phyloP scores from a whole-genome alignment of 1,284 basidiomycete species.

The Inonotus hispidus region DNA sequence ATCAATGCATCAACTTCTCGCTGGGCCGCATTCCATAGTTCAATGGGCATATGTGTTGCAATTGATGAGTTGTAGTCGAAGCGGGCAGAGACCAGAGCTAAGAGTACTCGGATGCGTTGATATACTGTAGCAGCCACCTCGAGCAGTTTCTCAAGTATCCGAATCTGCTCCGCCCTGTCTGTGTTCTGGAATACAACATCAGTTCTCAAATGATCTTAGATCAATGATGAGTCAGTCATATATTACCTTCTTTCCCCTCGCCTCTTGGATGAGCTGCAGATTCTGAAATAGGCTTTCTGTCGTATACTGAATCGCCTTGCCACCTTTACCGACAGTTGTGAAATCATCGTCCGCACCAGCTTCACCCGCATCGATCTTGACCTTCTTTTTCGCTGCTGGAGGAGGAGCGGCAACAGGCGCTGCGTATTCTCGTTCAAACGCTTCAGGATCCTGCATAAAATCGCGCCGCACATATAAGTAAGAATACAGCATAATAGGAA shows the following conservation, averaged over 20 bases:
- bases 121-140: slow-evolving; percentile 86
- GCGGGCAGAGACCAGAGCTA: slow-evolving; percentile 90
- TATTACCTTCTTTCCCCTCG: slow-evolving; percentile 89
- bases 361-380: slow-evolving; percentile 31
- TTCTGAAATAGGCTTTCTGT: slow-evolving; percentile 92
- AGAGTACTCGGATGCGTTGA: slow-evolving; percentile 90
- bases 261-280: slow-evolving; percentile 88
- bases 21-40: slow-evolving; percentile 87
- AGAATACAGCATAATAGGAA: background rate
- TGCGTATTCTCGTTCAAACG: slow-evolving; percentile 76
- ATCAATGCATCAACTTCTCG: slow-evolving; percentile 87
- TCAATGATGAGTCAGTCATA: background rate
- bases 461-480: background rate
- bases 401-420: slow-evolving; percentile 45
- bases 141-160: slow-evolving; percentile 84
- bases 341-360: slow-evolving; percentile 66
- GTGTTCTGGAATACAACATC: slow-evolving; percentile 64
- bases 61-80: slow-evolving; percentile 96
- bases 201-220: slow-evolving; percentile 11
- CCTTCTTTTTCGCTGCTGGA: slow-evolving; percentile 38
- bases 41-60: slow-evolving; percentile 85
- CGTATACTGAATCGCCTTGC: slow-evolving; percentile 80
- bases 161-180: slow-evolving; percentile 92
- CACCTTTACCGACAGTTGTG: slow-evolving; percentile 89
- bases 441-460: slow-evolving; percentile 71